Base-by-base conservation (phyloP, 2,329 filamentous ascomycete species). In the Diplodia seriata region DNA sequence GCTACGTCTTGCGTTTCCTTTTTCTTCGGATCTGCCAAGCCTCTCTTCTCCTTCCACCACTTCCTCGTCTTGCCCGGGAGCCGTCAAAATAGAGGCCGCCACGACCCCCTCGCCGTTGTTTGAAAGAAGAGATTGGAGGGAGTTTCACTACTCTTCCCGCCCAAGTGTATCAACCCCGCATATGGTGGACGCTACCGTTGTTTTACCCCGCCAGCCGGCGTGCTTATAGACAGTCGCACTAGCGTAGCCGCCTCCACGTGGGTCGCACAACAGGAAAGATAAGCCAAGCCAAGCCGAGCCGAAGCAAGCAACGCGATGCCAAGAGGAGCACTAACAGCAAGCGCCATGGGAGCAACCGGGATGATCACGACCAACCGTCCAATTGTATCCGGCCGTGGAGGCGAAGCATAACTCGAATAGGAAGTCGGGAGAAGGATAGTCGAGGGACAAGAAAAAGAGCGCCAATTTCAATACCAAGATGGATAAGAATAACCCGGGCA, bases 341-440 rank as follows among this genome's bases (percentile, higher is more conserved):
- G 18, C 40, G 23, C 4, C 56, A 20, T 23, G 12, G 23, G 23
- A 14, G 18, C 53, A 55, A 5, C 29, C 29, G 15, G 18, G 15
- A 49, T 61, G 40, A 50, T 49, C 23, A 49, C 23, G 26, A 61
- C 40, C 40, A 33, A 26, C 40, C 40, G 40, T 49, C 26, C 40
- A 56, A 36, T 47, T 47, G 15, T 47, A 47, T 47, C 38, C 5
- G 33, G 40, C 26, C 40, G 3, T 50, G 57, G 36, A 31, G 11
- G 57, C 57, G n/a, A 40, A 59, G 38, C 15, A 47, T n/a, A 33
- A 49, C 40, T 49, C 7, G n/a, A 31, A 7, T 23, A 57, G 26
- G 31, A 47, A 43, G 26, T 18, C 55, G 31, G 18, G n/a, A 56
- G 54, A 26, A 31, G 15, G 20, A 14, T 14, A 20, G 12, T 18